These are phyloP conservation scores for Fomitopsis palustris DNA, from an alignment of 1,284 basidiomycete species.

Conservation along the genomic window DNA sequence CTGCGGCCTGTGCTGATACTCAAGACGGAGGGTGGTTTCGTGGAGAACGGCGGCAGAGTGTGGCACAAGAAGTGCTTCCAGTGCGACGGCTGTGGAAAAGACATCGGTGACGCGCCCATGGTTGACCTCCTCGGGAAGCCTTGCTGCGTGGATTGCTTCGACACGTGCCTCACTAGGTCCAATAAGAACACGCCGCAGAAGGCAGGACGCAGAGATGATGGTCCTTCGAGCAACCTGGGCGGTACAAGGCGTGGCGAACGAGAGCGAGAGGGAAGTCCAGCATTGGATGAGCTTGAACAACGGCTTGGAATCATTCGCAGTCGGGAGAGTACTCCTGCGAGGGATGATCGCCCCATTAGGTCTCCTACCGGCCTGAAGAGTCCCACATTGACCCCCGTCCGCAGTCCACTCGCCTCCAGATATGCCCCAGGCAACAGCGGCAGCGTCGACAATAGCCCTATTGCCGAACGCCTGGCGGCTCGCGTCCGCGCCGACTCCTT, in stretches of 20 bases:
- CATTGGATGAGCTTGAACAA: conserved; percentile 54
- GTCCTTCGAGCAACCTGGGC: conserved; percentile 34
- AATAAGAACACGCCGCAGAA: conserved; percentile 34
- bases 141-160: conserved; percentile 74
- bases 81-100: conserved; percentile 67
- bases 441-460: conserved; percentile 18
- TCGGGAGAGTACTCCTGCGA: conserved; percentile 24
- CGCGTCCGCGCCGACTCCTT: conserved; percentile 19
- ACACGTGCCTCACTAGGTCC: conserved; percentile 56
- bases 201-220: conserved; percentile 24
- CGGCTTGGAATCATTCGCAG: conserved; percentile 39
- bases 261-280: conserved; percentile 60
- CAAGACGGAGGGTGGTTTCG: conserved; percentile 71
- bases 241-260: conserved; percentile 28
- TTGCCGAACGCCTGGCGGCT: conserved; percentile 16
- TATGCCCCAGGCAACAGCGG: conserved; percentile 11
- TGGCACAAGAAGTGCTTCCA: conserved; percentile 81
- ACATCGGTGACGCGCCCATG: conserved; percentile 70
- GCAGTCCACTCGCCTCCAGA: conserved; percentile 13
- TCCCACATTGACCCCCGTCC: conserved; percentile 10
- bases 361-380: conserved; percentile 11
- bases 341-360: conserved; percentile 15
- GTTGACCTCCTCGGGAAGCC: conserved; percentile 78
- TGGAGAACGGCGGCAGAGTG: conserved; percentile 61
- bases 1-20: conserved; percentile 65